These are phyloP conservation scores for Hydnum rufescens DNA, from an alignment of 768 basidiomycete genomes.

Conservation along the genomic window DNA sequence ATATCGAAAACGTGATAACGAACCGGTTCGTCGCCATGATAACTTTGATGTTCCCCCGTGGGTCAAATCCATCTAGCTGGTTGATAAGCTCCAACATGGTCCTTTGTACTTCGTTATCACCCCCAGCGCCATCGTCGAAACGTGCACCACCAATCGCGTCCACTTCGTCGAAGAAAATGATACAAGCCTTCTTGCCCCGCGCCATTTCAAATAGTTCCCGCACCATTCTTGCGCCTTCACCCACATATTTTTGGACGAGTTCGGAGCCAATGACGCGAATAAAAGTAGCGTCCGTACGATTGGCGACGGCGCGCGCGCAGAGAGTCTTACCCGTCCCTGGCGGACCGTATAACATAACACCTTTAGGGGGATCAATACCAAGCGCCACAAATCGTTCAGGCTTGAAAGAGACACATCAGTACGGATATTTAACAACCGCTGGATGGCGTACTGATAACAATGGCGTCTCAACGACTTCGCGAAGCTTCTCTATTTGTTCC, in stretches of 20 bases:
- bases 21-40: slow-evolving; percentile 97
- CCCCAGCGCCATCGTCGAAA: slow-evolving; percentile 96
- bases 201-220: slow-evolving; percentile 99
- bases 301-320: slow-evolving; percentile 94
- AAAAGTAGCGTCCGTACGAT: slow-evolving; percentile 96
- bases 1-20: slow-evolving; percentile 13
- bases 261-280: slow-evolving; percentile 99
- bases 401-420: slow-evolving; percentile 25
- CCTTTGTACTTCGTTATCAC: slow-evolving; percentile 96
- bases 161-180: slow-evolving; percentile 98
- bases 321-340: slow-evolving; percentile 98
- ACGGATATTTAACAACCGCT: neutral
- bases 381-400: slow-evolving; percentile 98
- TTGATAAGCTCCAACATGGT: slow-evolving; percentile 99
- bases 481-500: slow-evolving; percentile 96
- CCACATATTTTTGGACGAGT: slow-evolving; percentile 99
- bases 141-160: slow-evolving; percentile 97
- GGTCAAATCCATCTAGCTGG: slow-evolving; percentile 95
- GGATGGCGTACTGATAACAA: slow-evolving; percentile 55
- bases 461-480: slow-evolving; percentile 95
- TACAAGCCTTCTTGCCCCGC: slow-evolving; percentile 93
- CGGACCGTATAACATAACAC: slow-evolving; percentile 86
- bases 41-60: slow-evolving; percentile 98
- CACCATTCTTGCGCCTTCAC: slow-evolving; percentile 97
- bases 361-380: slow-evolving; percentile 97